These are phyloP conservation scores for Ceratobasidium sp. DNA, from an alignment of 1,284 basidiomycete species.

Conservation along the genomic window DNA sequence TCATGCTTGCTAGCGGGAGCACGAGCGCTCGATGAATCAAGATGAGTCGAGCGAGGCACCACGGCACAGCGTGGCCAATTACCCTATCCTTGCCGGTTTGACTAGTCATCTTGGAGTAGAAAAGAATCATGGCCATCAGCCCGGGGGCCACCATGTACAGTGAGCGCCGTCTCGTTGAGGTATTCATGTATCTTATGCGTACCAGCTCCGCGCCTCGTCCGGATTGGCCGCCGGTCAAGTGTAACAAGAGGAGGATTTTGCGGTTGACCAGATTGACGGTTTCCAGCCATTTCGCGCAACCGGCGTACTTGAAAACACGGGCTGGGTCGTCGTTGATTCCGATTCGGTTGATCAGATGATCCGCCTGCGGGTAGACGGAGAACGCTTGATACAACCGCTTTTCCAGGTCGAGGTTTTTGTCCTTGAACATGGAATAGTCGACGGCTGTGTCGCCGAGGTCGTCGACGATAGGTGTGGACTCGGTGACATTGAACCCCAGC, in stretches of 20 bases:
- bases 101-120: slow-evolving; percentile 2
- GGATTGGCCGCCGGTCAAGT: background rate
- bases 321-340: too few relatives aligned
- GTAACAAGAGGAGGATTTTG: background rate
- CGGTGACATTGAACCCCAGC: background rate
- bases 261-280: too few relatives aligned
- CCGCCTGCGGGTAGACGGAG: background rate
- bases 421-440: background rate
- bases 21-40: background rate
- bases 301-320: too few relatives aligned
- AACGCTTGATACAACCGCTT: background rate
- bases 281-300: too few relatives aligned
- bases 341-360: too few relatives aligned
- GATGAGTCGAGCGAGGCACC: background rate
- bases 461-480: background rate
- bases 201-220: background rate
- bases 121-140: background rate
- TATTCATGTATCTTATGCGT: background rate
- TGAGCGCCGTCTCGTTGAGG: background rate
- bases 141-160: background rate
- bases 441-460: background rate
- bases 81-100: background rate
- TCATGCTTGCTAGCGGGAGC: background rate
- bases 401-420: too few relatives aligned
- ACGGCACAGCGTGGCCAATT: background rate